Conservation (phyloP, 2,329 filamentous ascomycete genomes). For the Monosporascus sp. region DNA sequence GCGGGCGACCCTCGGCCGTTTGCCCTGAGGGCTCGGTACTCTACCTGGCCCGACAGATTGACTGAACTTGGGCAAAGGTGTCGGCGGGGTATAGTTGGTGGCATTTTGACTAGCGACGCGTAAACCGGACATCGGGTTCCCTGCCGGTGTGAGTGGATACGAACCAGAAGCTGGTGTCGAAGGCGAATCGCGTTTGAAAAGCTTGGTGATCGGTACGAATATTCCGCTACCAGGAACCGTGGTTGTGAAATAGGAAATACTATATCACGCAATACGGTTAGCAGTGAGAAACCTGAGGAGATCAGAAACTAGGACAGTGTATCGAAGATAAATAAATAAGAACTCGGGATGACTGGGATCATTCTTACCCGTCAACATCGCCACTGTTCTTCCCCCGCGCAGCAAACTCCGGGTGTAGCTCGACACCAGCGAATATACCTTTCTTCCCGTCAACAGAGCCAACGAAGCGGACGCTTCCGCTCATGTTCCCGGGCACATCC, state of each 20-base stretch:
- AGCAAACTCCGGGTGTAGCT: constrained; percentile 77
- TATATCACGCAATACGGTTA: constrained; percentile 28
- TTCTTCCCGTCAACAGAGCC: constrained; percentile 84
- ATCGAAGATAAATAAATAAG: constrained; percentile 3
- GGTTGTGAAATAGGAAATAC: constrained; percentile 76
- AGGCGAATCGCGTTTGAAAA: constrained; percentile 60
- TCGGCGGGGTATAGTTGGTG: constrained; percentile 58
- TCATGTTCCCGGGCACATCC: constrained; percentile 90
- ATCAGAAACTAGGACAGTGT: not conserved
- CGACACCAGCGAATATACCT: constrained; percentile 87
- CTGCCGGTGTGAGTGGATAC: constrained; percentile 63
- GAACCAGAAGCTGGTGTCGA: constrained; percentile 43
- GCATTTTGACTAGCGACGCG: constrained; percentile 52
- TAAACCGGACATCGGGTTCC: constrained; percentile 52
- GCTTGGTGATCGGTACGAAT: constrained; percentile 83
- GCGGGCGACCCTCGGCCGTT: constrained; percentile 70
- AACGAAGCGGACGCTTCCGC: constrained; percentile 83
- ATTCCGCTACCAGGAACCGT: constrained; percentile 77
- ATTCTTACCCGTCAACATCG: constrained; percentile 80
- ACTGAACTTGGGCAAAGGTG: constrained; percentile 73
- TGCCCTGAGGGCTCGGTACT: constrained; percentile 66
- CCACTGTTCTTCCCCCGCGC: constrained; percentile 88
- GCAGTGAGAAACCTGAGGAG: constrained; percentile 1
- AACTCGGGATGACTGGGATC: not conserved
- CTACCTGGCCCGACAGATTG: constrained; percentile 77